Percentiles rank a stretch among this genome's conserved stretches.
Conservation (phyloP, 495 filamentous ascomycete genomes). For the Clohesyomyces aquaticus region DNA sequence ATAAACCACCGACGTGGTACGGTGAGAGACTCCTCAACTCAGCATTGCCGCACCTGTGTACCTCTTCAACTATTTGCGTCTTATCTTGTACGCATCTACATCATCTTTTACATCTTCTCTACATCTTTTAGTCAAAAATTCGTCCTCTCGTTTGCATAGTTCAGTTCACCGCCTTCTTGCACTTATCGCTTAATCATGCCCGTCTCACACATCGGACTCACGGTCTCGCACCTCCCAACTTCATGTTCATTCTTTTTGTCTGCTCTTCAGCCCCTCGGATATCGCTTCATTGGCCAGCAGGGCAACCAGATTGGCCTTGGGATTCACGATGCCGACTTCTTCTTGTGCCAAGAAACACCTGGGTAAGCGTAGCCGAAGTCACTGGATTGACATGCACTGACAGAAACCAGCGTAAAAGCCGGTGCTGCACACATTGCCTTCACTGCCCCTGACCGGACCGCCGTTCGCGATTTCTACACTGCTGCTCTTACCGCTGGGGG, state of each 20-base stretch:
- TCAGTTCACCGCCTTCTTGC: conserved; percentile 31
- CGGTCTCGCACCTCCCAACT: conserved; percentile 74
- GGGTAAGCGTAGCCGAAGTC: conserved; percentile 50
- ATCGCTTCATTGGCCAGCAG: conserved; percentile 63
- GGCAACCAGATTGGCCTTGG: conserved; percentile 61
- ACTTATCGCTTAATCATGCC: conserved; percentile 51
- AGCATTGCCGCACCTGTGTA: neutral
- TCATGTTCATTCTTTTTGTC: conserved; percentile 81
- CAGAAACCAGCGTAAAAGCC: conserved; percentile 49
- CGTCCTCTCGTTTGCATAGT: conserved; percentile 33
- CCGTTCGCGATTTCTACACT: conserved; percentile 63
- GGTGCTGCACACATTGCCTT: conserved; percentile 64
- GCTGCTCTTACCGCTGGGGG: conserved; percentile 61
- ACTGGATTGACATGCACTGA: conserved; percentile 17
- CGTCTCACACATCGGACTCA: conserved; percentile 62
- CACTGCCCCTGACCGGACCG: conserved; percentile 56
- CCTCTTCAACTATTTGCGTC: conserved; percentile 15
- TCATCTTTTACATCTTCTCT: conserved; percentile 6
- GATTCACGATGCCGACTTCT: conserved; percentile 61
- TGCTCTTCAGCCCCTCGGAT: conserved; percentile 73
- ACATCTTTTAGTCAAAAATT: conserved; percentile 4
- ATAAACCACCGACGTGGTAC: conserved; percentile 23
- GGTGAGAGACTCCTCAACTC: conserved; percentile 3
- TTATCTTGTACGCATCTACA: conserved; percentile 16
- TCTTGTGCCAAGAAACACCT: conserved; percentile 60